A percentile compares a stretch with the other conserved stretches of the same genome.
Evolutionary conservation across 257 asterid species (phyloP).

Genomic region (Solanum lycopersicoides): DNA sequence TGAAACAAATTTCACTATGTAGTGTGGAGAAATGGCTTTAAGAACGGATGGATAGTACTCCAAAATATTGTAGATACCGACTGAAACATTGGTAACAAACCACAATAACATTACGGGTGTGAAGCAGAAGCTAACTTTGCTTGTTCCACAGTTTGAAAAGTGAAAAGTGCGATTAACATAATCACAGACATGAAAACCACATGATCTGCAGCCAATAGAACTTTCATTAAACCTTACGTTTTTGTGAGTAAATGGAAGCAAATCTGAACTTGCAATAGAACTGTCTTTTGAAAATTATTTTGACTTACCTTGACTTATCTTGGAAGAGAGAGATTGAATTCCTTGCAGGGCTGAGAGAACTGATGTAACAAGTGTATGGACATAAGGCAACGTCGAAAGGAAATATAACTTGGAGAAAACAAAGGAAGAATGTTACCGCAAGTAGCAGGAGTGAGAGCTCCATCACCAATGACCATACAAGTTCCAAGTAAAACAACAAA

Average conservation of each 20-base stretch:
- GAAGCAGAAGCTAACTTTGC: slow-evolving; percentile 54
- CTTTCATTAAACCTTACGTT: not conserved
- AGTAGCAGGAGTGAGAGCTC: slow-evolving; percentile 78
- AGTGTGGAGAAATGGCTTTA: slow-evolving; percentile 57
- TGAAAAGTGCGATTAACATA: slow-evolving; percentile 35
- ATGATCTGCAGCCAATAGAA: slow-evolving; percentile 25
- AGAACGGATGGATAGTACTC: slow-evolving; percentile 35
- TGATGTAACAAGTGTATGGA: slow-evolving; percentile 2
- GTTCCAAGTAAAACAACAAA: slow-evolving; percentile 53
- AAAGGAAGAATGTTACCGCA: slow-evolving; percentile 24
- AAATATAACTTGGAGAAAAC: not conserved
- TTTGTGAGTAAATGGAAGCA: not conserved
- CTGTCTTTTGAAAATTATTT: not conserved
- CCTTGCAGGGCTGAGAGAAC: slow-evolving; percentile 83
- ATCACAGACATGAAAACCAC: slow-evolving; percentile 53
- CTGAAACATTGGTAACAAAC: slow-evolving; percentile 45
- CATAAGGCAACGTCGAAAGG: not conserved
- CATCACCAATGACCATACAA: slow-evolving; percentile 84
- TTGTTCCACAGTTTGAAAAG: slow-evolving; percentile 54
- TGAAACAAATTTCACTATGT: slow-evolving; percentile 27
- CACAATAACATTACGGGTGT: slow-evolving; percentile 61
- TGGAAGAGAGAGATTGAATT: slow-evolving; percentile 53
- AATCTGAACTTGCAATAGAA: too few relatives aligned
- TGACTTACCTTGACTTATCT: slow-evolving; percentile 47
- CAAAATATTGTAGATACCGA: slow-evolving; percentile 47